Conservation (phyloP, 192 early-diverging fungal genomes). For the Pilobolus umbonatus region DNA sequence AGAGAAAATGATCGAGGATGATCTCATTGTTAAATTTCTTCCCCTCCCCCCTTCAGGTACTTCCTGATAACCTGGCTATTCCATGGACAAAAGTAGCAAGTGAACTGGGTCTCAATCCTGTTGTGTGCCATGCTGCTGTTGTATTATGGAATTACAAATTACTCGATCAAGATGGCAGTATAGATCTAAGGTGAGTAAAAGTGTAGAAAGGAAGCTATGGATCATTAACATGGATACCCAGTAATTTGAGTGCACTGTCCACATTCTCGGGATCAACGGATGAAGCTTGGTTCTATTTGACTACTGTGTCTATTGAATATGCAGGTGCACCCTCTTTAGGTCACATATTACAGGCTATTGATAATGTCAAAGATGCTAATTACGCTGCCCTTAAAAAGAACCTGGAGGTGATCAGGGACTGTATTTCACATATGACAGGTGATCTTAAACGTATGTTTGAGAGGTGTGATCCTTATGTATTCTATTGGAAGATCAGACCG, state of each 20-base stretch:
- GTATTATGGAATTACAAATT: conserved; percentile 90
- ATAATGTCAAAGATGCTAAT: conserved; percentile 49
- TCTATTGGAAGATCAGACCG: conserved; percentile 89
- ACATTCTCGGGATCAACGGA: conserved; percentile 86
- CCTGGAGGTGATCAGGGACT: conserved; percentile 51
- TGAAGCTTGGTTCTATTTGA: conserved; percentile 97
- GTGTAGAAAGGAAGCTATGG: conserved; percentile 5
- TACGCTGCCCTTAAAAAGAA: conserved; percentile 43
- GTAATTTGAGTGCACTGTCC: conserved; percentile 77
- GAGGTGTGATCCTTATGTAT: conserved; percentile 90
- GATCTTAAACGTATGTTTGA: conserved; percentile 82
- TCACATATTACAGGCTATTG: conserved; percentile 65
- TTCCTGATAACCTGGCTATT: conserved; percentile 75
- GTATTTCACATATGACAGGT: conserved; percentile 47
- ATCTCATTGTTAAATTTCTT: not conserved
- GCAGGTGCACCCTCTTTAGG: conserved; percentile 64
- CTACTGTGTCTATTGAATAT: conserved; percentile 85
- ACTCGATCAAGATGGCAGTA: conserved; percentile 75
- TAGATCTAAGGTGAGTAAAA: conserved; percentile 56
- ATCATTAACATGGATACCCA: conserved; percentile 17
- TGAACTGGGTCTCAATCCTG: conserved; percentile 77
- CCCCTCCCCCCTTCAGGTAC: conserved; percentile 38
- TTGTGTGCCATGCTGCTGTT: conserved; percentile 81
- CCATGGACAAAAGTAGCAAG: conserved; percentile 78
- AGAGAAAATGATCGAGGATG: not conserved